Conservation (phyloP, 345 rosid genomes). For the Populus pruinosa region DNA sequence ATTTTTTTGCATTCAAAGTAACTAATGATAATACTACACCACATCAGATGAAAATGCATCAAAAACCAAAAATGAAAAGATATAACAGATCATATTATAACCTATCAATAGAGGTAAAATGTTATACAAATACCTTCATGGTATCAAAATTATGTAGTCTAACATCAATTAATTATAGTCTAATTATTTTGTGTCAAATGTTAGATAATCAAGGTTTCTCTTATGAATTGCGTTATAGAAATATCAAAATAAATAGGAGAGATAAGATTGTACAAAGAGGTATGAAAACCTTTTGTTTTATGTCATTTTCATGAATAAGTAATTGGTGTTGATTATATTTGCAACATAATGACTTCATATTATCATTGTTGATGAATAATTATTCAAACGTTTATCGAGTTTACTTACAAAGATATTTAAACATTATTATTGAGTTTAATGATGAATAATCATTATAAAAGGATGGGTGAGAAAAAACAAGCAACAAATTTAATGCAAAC, state of each 20-base stretch:
- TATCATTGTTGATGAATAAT: conserved; percentile 34
- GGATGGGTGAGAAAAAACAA: conserved; percentile 16
- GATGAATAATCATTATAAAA: conserved; percentile 20
- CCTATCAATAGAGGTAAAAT: conserved; percentile 68
- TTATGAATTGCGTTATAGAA: conserved; percentile 75
- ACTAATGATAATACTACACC: background rate
- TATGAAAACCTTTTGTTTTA: conserved; percentile 13
- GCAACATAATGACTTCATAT: conserved; percentile 3
- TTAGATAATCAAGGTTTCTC: conserved; percentile 71
- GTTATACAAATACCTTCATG: background rate
- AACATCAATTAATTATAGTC: background rate
- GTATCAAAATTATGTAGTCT: background rate
- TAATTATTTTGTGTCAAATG: conserved; percentile 15
- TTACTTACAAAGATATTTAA: conserved; percentile 41
- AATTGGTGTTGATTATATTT: background rate
- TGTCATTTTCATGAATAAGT: background rate
- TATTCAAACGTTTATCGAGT: conserved; percentile 70
- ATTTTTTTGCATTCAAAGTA: background rate
- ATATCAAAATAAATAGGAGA: conserved; percentile 77
- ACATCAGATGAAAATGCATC: conserved; percentile 64
- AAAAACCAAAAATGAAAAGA: conserved; percentile 50
- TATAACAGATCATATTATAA: conserved; percentile 51
- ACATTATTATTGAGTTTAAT: too few relatives aligned
- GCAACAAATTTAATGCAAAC: background rate
- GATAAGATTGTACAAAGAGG: conserved; percentile 59